These are phyloP conservation scores for Artomyces pyxidatus DNA, from an alignment of 768 basidiomycete genomes.

Conservation along the genomic window DNA sequence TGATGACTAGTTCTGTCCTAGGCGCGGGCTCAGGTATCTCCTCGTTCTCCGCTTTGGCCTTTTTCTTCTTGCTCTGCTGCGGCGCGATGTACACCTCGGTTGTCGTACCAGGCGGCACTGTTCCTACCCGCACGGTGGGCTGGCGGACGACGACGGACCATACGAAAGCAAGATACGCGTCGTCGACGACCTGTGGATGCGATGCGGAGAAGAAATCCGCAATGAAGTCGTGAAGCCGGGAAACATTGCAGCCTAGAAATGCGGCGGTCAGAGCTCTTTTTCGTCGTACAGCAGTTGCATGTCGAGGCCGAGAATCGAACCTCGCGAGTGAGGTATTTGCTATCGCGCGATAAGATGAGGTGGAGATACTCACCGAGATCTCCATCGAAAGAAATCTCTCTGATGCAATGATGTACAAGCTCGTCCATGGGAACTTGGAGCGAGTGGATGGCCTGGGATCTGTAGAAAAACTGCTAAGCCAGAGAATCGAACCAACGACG, in stretches of 20 bases:
- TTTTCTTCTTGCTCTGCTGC: conserved; percentile 47
- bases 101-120: conserved; percentile 47
- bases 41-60: conserved; percentile 52
- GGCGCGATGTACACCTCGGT: conserved; percentile 76
- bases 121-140: conserved; percentile 70
- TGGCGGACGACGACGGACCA: conserved; percentile 77
- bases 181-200: conserved; percentile 56
- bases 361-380: conserved; percentile 63
- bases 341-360: not conserved
- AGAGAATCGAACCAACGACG: conserved; percentile 2
- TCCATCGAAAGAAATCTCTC: conserved; percentile 85
- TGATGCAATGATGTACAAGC: conserved; percentile 74
- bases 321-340: not conserved
- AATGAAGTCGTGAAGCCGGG: conserved; percentile 67
- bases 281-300: no score
- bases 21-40: conserved; percentile 36
- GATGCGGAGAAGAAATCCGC: conserved; percentile 45
- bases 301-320: conserved; percentile 14
- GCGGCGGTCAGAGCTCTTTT: not conserved
- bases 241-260: conserved; percentile 58
- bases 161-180: conserved; percentile 68
- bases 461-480: not conserved
- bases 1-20: conserved; percentile 34
- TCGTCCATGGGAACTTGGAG: conserved; percentile 62
- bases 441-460: not conserved